Evolutionary conservation across 805 yeast genomes (phyloP).

Genomic region (Zygosaccharomyces gambellarensis): DNA sequence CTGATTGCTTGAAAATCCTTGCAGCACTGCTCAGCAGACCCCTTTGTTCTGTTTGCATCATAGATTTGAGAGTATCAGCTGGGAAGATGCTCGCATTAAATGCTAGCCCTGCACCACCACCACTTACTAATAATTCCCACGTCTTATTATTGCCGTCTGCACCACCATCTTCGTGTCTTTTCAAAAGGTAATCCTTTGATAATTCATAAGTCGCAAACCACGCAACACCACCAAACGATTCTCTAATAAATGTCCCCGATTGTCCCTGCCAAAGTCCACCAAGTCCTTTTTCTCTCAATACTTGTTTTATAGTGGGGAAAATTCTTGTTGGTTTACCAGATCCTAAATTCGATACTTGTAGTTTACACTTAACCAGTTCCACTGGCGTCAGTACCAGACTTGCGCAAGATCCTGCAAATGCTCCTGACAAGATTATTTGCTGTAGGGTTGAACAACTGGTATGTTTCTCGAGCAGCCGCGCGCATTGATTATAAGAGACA

Average conservation of each 20-base stretch:
- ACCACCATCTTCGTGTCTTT: conserved; percentile 22
- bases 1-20: conserved; percentile 46
- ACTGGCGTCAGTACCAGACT: conserved; percentile 84
- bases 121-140: conserved; percentile 61
- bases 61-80: conserved; percentile 83
- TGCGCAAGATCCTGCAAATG: conserved; percentile 74
- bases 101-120: conserved; percentile 81
- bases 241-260: conserved; percentile 72
- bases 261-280: conserved; percentile 86
- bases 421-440: conserved; percentile 64
- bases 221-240: conserved; percentile 83
- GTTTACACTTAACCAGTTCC: conserved; percentile 82
- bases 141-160: conserved; percentile 34
- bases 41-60: conserved; percentile 54
- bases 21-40: conserved; percentile 43
- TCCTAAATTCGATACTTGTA: conserved; percentile 58
- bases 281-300: conserved; percentile 52
- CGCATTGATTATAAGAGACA: conserved; percentile 52
- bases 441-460: conserved; percentile 36
- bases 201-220: conserved; percentile 91
- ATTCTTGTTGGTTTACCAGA: conserved; percentile 34
- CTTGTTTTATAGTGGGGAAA: conserved; percentile 37
- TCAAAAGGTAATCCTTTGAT: conserved; percentile 36
- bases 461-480: conserved; percentile 33
- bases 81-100: conserved; percentile 82